phyloP scores from a whole-genome alignment of 2,329 filamentous ascomycete genomes.

The Penicillium decumbens region DNA sequence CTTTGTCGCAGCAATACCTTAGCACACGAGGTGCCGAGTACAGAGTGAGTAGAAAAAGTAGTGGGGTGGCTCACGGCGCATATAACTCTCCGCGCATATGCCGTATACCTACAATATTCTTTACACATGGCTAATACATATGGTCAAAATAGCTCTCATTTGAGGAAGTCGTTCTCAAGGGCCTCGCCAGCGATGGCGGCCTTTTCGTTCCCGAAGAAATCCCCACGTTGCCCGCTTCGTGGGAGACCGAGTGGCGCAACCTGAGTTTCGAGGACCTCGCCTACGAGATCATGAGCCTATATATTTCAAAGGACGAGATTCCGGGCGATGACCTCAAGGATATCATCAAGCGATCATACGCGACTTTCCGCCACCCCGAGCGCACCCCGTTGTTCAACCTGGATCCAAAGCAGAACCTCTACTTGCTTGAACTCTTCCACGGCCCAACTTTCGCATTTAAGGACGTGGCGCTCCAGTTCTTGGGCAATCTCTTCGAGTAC shows the following conservation, averaged over 20 bases:
- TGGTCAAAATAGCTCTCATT: constrained; percentile 60
- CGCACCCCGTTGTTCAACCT: constrained; percentile 77
- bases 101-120: background rate
- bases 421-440: constrained; percentile 92
- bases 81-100: background rate
- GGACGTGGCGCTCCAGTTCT: constrained; percentile 85
- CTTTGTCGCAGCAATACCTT: constrained; percentile 31
- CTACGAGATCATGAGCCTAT: constrained; percentile 78
- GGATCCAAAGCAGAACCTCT: constrained; percentile 64
- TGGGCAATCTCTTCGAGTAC: constrained; percentile 77
- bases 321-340: constrained; percentile 71
- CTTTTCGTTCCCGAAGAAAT: constrained; percentile 73
- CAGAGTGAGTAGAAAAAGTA: constrained; percentile 20
- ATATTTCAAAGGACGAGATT: constrained; percentile 80
- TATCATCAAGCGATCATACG: constrained; percentile 80
- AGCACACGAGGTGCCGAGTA: constrained; percentile 32
- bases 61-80: background rate
- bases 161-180: constrained; percentile 85
- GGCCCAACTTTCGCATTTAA: constrained; percentile 95
- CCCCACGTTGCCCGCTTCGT: constrained; percentile 20
- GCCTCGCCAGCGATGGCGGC: constrained; percentile 78
- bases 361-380: constrained; percentile 76
- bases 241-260: constrained; percentile 27
- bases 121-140: constrained; percentile 8
- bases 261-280: constrained; percentile 47